Evolutionary conservation across 805 yeast species (phyloP).

Genomic region (Candida ulmi): DNA sequence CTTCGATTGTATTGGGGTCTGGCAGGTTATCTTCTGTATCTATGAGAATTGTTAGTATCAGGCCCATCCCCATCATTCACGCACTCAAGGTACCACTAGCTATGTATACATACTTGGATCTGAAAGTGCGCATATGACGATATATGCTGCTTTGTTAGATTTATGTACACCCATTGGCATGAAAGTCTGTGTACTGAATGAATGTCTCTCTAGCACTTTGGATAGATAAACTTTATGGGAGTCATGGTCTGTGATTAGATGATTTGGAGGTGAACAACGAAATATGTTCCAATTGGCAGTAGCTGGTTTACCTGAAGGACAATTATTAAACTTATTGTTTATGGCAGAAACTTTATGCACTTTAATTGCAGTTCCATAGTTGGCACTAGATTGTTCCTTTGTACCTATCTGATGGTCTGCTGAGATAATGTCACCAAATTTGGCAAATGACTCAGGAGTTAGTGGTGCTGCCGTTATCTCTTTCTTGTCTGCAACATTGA

Average conservation of each 20-base stretch:
- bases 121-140: conserved; percentile 74
- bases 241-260: conserved; percentile 28
- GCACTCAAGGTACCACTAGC: too few species aligned
- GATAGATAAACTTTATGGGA: conserved; percentile 15
- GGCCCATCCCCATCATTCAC: conserved; percentile 7
- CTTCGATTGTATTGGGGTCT: conserved; percentile 51
- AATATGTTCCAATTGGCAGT: conserved; percentile 78
- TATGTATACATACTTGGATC: conserved; percentile 34
- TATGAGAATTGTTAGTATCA: conserved; percentile 28
- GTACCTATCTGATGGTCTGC: conserved; percentile 64
- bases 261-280: conserved; percentile 73
- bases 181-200: conserved; percentile 83
- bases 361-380: conserved; percentile 91
- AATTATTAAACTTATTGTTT: conserved; percentile 40
- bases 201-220: conserved; percentile 85
- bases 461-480: conserved; percentile 41
- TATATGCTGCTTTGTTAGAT: conserved; percentile 42
- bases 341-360: conserved; percentile 68
- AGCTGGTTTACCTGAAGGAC: conserved; percentile 43
- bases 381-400: conserved; percentile 50
- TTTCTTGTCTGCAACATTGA: conserved; percentile 18
- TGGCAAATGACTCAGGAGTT: conserved; percentile 60
- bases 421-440: conserved; percentile 73
- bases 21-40: conserved; percentile 41
- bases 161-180: conserved; percentile 79